phyloP scores from a whole-genome alignment of 768 basidiomycete genomes.

The Polyporus arcularius region DNA sequence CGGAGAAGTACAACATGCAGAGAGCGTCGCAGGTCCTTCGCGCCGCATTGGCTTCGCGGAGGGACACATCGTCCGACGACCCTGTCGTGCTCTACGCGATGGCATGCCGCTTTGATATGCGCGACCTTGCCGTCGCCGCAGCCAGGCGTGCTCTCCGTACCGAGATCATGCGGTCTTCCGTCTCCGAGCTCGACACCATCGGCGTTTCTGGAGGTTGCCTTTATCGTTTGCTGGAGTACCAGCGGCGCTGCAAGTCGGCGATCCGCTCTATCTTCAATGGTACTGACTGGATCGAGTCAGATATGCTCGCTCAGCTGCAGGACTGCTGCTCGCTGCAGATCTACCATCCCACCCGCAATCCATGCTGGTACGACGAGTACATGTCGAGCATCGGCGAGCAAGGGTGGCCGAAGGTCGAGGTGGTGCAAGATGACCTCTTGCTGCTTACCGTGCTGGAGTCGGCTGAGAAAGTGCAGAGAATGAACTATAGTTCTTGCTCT shows the following conservation, averaged over 20 bases:
- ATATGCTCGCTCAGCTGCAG: constrained; percentile 1
- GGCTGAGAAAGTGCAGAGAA: background rate
- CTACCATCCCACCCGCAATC: background rate
- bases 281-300: background rate
- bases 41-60: background rate
- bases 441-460: background rate
- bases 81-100: constrained; percentile 3
- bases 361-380: constrained; percentile 1
- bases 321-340: background rate
- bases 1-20: constrained; percentile 22
- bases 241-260: constrained; percentile 1
- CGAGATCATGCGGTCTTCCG: background rate
- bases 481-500: background rate
- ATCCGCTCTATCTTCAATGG: background rate
- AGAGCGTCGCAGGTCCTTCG: background rate
- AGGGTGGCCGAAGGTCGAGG: background rate
- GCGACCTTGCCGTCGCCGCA: background rate
- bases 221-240: constrained; percentile 10
- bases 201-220: background rate
- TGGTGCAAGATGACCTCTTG: background rate
- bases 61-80: background rate
- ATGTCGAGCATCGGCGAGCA: background rate
- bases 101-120: background rate
- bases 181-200: background rate
- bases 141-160: background rate